These are phyloP conservation scores for Geotrichum reessii DNA, from an alignment of 1,139 yeast species.

Conservation along the genomic window DNA sequence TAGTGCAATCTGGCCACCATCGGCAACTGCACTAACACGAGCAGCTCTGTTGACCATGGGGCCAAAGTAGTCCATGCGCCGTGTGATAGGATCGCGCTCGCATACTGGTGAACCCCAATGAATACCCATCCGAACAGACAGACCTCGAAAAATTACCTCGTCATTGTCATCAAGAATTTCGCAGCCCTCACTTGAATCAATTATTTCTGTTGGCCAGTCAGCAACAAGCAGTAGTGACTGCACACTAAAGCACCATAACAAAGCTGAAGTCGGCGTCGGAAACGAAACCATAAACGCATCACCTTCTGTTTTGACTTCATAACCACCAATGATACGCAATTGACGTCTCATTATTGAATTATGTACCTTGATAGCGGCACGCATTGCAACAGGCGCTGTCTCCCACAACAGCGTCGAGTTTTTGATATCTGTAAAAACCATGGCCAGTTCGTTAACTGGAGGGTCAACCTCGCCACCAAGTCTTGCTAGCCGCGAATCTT, in stretches of 20 bases:
- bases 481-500: constrained; percentile 76
- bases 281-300: constrained; percentile 98
- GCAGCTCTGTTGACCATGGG: constrained; percentile 98
- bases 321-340: constrained; percentile 87
- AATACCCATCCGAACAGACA: constrained; percentile 94
- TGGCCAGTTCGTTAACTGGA: constrained; percentile 88
- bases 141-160: constrained; percentile 65
- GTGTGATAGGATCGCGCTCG: constrained; percentile 88
- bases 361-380: constrained; percentile 92
- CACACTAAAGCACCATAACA: constrained; percentile 90
- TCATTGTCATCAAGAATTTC: constrained; percentile 66
- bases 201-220: constrained; percentile 94
- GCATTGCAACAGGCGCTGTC: constrained; percentile 85
- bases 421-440: constrained; percentile 95
- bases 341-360: constrained; percentile 93
- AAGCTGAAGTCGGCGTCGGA: constrained; percentile 85
- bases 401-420: constrained; percentile 95
- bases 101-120: constrained; percentile 98
- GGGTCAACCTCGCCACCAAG: constrained; percentile 93
- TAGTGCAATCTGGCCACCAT: constrained; percentile 91
- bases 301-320: constrained; percentile 98
- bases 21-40: constrained; percentile 89
- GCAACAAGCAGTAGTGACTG: constrained; percentile 77
- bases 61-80: constrained; percentile 97
- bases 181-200: constrained; percentile 79